phyloP scores from a whole-genome alignment of 208 protist genomes.

The Leishmania amazonensis region DNA sequence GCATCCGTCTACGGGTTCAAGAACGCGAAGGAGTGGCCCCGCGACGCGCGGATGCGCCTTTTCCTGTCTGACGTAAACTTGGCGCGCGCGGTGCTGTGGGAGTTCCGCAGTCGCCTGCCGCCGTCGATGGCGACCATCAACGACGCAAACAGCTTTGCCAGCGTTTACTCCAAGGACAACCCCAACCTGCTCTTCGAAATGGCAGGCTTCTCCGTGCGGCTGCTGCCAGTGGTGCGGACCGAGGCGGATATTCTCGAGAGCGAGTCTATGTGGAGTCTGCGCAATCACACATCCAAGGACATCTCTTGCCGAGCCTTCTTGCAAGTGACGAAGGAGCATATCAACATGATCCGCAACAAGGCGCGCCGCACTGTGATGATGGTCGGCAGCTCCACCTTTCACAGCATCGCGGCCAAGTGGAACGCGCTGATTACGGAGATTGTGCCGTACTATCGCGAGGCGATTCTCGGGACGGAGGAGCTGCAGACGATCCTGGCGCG shows the following conservation, averaged over 20 bases:
- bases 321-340: slow-evolving; percentile 95
- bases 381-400: slow-evolving; percentile 99
- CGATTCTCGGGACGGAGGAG: slow-evolving; percentile 96
- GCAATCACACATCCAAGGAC: slow-evolving; percentile 99
- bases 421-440: slow-evolving; percentile 99
- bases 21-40: slow-evolving; percentile 99
- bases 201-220: slow-evolving; percentile 99
- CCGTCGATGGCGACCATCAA: slow-evolving; percentile 96
- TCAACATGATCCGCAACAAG: slow-evolving; percentile 99
- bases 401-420: slow-evolving; percentile 99
- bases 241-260: slow-evolving; percentile 91
- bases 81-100: slow-evolving; percentile 99
- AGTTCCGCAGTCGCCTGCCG: slow-evolving; percentile 99
- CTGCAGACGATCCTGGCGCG: slow-evolving; percentile 99
- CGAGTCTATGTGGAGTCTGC: slow-evolving; percentile 99
- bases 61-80: slow-evolving; percentile 99
- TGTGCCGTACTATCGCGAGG: slow-evolving; percentile 99
- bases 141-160: slow-evolving; percentile 98
- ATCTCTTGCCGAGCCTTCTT: slow-evolving; percentile 99
- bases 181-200: slow-evolving; percentile 99
- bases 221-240: slow-evolving; percentile 92
- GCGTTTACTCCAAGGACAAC: slow-evolving; percentile 99
- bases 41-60: slow-evolving; percentile 99
- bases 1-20: slow-evolving; percentile 99
- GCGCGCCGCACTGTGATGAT: slow-evolving; percentile 99